These are phyloP conservation scores for Trichoderma sp. DNA, from an alignment of 2,329 filamentous ascomycete species.

Conservation along the genomic window DNA sequence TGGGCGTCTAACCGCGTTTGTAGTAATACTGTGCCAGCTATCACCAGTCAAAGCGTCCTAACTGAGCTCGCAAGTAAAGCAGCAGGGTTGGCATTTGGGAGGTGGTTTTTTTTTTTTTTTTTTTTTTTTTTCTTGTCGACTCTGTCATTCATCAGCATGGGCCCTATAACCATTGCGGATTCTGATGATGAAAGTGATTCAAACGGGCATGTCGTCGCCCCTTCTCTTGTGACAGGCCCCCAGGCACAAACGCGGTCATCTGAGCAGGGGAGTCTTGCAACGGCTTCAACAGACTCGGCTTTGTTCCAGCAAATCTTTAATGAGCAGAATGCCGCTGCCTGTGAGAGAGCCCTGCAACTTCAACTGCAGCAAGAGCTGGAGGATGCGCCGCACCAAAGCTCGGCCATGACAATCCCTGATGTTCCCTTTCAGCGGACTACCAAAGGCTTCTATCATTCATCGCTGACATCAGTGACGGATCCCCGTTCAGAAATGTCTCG, in stretches of 20 bases:
- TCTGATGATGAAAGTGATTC: constrained; percentile 43
- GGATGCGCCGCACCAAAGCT: constrained; percentile 19
- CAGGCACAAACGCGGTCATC: constrained; percentile 29
- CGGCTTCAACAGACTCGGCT: constrained; percentile 49
- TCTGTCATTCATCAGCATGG: constrained; percentile 27
- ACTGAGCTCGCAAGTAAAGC: background rate
- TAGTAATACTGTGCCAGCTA: background rate
- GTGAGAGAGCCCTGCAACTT: constrained; percentile 28
- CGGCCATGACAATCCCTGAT: constrained; percentile 26
- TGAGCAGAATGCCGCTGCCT: constrained; percentile 44
- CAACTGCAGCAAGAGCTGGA: background rate
- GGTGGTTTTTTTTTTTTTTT: background rate
- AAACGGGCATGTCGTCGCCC: constrained; percentile 29
- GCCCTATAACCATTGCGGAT: constrained; percentile 40
- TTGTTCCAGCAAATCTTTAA: constrained; percentile 53
- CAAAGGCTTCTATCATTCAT: constrained; percentile 33
- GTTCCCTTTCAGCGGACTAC: constrained; percentile 35
- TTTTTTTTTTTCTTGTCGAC: background rate
- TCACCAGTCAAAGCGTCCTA: background rate
- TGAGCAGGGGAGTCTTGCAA: constrained; percentile 34
- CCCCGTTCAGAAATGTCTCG: constrained; percentile 27
- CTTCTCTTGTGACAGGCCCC: constrained; percentile 16
- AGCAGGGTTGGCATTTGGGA: background rate
- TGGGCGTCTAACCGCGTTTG: constrained; percentile 20
- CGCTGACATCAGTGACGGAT: constrained; percentile 36